A percentile compares a stretch with the other conserved stretches of the same genome.
Conservation (phyloP, 129 eudicot species). For the Flaveria robusta region DNA sequence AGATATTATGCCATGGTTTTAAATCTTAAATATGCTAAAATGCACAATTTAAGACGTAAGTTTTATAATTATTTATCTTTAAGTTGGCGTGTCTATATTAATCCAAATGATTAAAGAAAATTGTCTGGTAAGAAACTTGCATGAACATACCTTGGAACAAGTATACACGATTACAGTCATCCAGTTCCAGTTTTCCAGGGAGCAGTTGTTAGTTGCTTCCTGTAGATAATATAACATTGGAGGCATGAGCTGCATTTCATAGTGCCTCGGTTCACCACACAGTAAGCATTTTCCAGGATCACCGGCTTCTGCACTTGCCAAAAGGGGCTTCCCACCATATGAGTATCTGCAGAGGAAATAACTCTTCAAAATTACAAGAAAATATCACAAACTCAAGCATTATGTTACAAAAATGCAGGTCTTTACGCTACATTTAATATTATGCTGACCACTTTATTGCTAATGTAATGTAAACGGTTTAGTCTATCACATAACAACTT, state of each 20-base stretch:
- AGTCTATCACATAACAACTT: neutral
- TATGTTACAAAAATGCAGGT: neutral
- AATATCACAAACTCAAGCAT: neutral
- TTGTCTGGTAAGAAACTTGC: neutral
- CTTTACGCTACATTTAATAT: neutral
- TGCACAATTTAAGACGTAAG: neutral
- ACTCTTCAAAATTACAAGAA: slow-evolving; percentile 10
- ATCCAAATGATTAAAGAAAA: neutral
- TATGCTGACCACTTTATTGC: neutral
- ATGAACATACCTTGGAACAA: slow-evolving; percentile 68
- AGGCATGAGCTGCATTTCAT: slow-evolving; percentile 91
- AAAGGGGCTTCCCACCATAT: slow-evolving; percentile 73
- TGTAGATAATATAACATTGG: slow-evolving; percentile 74
- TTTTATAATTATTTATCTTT: neutral
- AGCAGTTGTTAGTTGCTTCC: slow-evolving; percentile 48
- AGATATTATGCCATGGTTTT: neutral
- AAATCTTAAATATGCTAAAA: neutral
- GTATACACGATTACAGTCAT: slow-evolving; percentile 71
- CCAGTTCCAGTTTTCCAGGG: slow-evolving; percentile 79
- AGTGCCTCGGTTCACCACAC: slow-evolving; percentile 82
- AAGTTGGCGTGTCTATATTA: neutral
- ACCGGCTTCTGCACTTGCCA: slow-evolving; percentile 55
- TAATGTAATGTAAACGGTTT: neutral
- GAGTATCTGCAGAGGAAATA: slow-evolving; percentile 56
- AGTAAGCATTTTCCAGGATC: slow-evolving; percentile 57